phyloP scores from a whole-genome alignment of 2,329 filamentous ascomycete genomes.

The Cercospora sp. region DNA sequence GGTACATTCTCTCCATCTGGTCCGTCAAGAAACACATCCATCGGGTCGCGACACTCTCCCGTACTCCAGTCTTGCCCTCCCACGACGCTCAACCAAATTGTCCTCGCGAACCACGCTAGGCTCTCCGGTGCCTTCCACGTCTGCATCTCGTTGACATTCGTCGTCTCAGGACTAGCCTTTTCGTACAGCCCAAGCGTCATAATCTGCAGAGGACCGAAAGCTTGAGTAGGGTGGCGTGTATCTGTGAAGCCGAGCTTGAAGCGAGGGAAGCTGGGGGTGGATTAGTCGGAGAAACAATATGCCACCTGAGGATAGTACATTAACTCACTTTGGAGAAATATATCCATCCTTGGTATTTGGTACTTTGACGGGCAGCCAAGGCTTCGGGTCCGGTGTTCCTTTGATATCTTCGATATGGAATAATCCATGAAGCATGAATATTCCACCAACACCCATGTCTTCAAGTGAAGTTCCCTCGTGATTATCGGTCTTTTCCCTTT shows the following conservation, averaged over 20 bases:
- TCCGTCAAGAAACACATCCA: background rate
- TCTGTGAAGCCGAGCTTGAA: background rate
- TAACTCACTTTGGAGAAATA: background rate
- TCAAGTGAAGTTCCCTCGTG: background rate
- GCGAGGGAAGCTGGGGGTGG: background rate
- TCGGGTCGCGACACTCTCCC: background rate
- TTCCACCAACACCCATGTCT: background rate
- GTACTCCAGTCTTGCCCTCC: background rate
- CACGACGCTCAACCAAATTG: background rate
- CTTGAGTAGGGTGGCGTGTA: background rate
- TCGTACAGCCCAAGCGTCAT: background rate
- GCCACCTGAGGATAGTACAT: background rate
- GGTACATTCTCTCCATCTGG: background rate
- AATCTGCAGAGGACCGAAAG: background rate
- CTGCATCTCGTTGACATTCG: background rate
- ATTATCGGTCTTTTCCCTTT: background rate
- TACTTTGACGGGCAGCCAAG: background rate
- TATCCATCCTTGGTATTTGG: background rate
- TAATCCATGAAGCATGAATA: background rate
- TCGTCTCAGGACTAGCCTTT: background rate
- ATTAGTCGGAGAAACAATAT: too few species aligned
- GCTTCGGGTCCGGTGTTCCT: background rate
- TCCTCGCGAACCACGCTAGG: background rate
- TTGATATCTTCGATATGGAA: background rate
- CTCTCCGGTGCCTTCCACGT: background rate